Base-by-base conservation (phyloP, 805 yeast species). In the Ogataea neopini region DNA sequence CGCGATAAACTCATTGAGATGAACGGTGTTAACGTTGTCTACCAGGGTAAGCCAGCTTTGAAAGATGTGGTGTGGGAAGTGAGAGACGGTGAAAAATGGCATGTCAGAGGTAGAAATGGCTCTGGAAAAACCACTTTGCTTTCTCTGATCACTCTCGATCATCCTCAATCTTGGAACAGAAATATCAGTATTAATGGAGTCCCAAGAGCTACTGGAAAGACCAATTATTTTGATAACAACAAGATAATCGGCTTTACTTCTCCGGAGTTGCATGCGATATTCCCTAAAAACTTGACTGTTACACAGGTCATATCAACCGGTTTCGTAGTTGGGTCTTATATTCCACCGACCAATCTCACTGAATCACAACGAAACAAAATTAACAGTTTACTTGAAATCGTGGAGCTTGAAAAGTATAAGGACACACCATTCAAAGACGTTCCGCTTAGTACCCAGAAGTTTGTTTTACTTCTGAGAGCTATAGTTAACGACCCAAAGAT, bases 141-240 rank as follows among this genome's bases (percentile, higher is more conserved):
- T 13, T 81, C 97, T 2, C 64, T 94, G 39, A 73, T 92, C 23
- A 90, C 96, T 0, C 90, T 96, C 3, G 99, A 92, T 58, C 99
- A 92, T 63, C 99, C 99, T 1, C 97, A 92, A 67, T 84, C 97
- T 1, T 92, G 98, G 98, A 84, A 81, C 55, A 75, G 80, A 4
- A 79, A 76, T 18, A 75, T 94, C 18, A 66, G 70, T 6, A 71
- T 89, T 39, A 75, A 85, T 55, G 89, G 90, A 0, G 74, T 75
- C 26, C 77, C 82, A 7, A 76, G 97, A 34, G 76, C 75, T 49
- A 83, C 91, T 0, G 99, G 98, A 1, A 72, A 69, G 33, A 79
- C 84, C 13, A 83, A 81, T 50, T 91, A 86, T 61, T 89, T 88
- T 60, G 86, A 84, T 42, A 82, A 88, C 50, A 92, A 92, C 67